phyloP scores from a whole-genome alignment of 1,284 basidiomycete species.

The Puccinia novopanici region DNA sequence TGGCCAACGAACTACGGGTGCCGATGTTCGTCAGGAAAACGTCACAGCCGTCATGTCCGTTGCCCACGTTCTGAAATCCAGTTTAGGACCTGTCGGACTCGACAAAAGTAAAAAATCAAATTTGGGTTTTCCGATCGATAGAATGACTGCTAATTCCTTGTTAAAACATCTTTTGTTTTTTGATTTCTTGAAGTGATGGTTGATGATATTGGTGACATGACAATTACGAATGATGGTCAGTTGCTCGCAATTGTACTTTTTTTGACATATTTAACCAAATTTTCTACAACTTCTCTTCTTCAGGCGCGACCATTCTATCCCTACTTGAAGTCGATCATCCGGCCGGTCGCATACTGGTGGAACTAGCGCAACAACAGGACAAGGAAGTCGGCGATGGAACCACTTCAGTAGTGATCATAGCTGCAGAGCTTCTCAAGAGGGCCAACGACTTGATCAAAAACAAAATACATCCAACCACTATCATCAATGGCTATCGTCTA shows the following conservation, averaged over 20 bases:
- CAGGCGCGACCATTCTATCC: conserved; percentile 86
- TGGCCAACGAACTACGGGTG: conserved; percentile 52
- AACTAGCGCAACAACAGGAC: conserved; percentile 98
- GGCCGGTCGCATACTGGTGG: conserved; percentile 90
- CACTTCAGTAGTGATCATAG: conserved; percentile 96
- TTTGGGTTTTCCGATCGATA: conserved; percentile 10
- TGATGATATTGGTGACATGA: conserved; percentile 99
- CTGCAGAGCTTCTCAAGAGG: conserved; percentile 88
- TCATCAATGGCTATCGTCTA: conserved; percentile 96
- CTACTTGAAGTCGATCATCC: conserved; percentile 88
- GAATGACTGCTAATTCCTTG: conserved; percentile 22
- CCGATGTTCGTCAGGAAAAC: conserved; percentile 57
- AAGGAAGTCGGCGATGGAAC: conserved; percentile 99
- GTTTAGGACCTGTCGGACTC: conserved; percentile 79
- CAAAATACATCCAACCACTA: conserved; percentile 98
- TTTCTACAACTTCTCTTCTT: neutral
- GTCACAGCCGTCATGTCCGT: conserved; percentile 95
- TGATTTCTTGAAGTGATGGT: conserved; percentile 69
- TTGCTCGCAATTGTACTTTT: neutral
- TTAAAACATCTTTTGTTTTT: neutral
- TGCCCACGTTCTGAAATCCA: conserved; percentile 96
- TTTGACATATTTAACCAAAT: neutral
- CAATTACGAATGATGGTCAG: conserved; percentile 90
- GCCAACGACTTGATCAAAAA: conserved; percentile 98
- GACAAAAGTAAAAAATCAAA: conserved; percentile 52